A percentile compares a stretch with the other conserved stretches of the same genome.
These are phyloP conservation scores for Chondrus crispus DNA, from an alignment of 23 red algal genomes.

Conservation along the genomic window DNA sequence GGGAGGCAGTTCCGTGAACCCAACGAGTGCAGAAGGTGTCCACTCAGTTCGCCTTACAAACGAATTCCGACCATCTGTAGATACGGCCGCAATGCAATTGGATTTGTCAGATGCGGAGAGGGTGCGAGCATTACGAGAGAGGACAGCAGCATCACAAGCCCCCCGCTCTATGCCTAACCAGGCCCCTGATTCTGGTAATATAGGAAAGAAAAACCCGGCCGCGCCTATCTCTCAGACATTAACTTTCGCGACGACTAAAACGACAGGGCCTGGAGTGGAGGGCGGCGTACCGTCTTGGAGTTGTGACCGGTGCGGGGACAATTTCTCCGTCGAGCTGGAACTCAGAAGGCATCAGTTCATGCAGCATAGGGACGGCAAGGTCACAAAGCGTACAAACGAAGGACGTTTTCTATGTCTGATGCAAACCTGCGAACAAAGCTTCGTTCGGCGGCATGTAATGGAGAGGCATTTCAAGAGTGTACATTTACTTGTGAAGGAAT, in stretches of 20 bases:
- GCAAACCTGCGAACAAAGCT: slow-evolving; percentile 55
- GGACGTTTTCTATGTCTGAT: slow-evolving; percentile 53
- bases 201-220: not conserved
- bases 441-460: slow-evolving; percentile 55
- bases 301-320: slow-evolving; percentile 4
- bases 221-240: not conserved
- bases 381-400: slow-evolving; percentile 25
- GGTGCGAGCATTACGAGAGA: not conserved
- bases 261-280: not conserved
- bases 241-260: not conserved
- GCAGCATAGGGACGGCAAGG: slow-evolving; percentile 3
- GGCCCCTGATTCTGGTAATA: not conserved
- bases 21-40: too few species aligned
- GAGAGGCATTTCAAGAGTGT: slow-evolving; percentile 64
- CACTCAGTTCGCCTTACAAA: too few species aligned
- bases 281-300: not conserved
- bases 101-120: too few species aligned
- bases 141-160: not conserved
- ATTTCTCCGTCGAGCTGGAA: slow-evolving; percentile 38
- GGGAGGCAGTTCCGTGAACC: too few species aligned
- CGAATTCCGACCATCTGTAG: too few species aligned
- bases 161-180: not conserved
- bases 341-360: slow-evolving; percentile 46
- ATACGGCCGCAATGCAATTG: too few species aligned
- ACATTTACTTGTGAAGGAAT: slow-evolving; percentile 42